Evolutionary conservation across 2,329 filamentous ascomycete species (phyloP), one percentile per base, ranked within the genome.

Genomic region (Chrysoporthe puriensis): DNA sequence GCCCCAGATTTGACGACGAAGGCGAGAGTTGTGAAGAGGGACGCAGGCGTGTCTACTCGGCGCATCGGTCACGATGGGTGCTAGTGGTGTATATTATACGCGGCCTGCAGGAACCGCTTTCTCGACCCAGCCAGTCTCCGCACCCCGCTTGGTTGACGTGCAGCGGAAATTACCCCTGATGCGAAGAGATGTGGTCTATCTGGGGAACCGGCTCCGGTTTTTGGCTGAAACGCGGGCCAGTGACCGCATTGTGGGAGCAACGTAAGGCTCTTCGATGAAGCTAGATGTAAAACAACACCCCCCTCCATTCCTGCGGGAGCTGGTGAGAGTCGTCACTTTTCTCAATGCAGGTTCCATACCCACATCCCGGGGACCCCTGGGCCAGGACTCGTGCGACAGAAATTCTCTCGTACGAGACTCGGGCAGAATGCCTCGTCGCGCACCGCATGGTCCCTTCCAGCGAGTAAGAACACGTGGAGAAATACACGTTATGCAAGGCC

Each of bases 401-500:
- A 13, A 16, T 32, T 34, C 50, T 32, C n/a, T n/a, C 44, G 21
- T 9, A 21, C 48, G 9, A 26, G 48, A 26, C 21, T 50, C 46
- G 46, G 46, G n/a, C 32, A 56, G 2, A 14, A 56, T n/a, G 16
- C 18, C 52, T 36, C 2, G 52, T 57, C 26, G 8, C 52, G 32
- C 14, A 21, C 32, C 32, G 52, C 32, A 18, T 26, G 26, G 26
- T 2, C 26, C 26, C 48, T 11, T 21, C 46, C 46, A 0, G 21
- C 9, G 9, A 32, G 48, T 52, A 21, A 52, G 48, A 21, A 26
- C 26, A 13, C 48, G 48, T 52, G 48, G 48, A 32, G 48, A 52
- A 52, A 52, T 26, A 32, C 50, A 32, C 13, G 26, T 34, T 34
- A 40, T 57, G 54, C 54, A 57, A 57, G 54, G 54, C 34, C 54